phyloP scores from a whole-genome alignment of 139 green algal species.

The Coccomyxa sp. region DNA sequence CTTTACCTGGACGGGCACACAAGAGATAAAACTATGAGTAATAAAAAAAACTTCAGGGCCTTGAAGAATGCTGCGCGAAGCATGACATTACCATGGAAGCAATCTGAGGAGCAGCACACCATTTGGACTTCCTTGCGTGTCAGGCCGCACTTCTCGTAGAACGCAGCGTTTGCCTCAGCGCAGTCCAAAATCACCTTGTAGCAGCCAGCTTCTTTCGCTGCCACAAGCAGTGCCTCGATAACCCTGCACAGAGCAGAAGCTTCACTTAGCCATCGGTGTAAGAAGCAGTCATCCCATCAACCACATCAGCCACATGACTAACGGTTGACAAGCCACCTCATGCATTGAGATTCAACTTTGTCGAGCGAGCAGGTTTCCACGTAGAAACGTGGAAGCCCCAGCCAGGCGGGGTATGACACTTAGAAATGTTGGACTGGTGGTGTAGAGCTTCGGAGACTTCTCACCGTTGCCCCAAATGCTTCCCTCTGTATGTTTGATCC shows the following conservation, averaged over 20 bases:
- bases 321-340: too few relatives aligned
- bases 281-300: not conserved
- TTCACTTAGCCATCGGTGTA: not conserved
- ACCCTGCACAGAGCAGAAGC: slow-evolving; percentile 40
- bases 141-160: slow-evolving; percentile 91
- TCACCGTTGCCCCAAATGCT: slow-evolving; percentile 63
- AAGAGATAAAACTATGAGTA: not conserved
- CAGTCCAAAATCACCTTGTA: slow-evolving; percentile 98
- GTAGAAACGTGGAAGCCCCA: too few relatives aligned
- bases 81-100: not conserved
- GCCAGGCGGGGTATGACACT: too few relatives aligned
- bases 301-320: too few relatives aligned
- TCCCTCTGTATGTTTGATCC: slow-evolving; percentile 54
- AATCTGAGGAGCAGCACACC: not conserved
- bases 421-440: not conserved
- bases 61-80: not conserved
- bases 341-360: too few relatives aligned
- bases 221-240: slow-evolving; percentile 53
- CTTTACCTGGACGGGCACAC: not conserved
- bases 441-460: not conserved
- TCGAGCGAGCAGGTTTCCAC: too few relatives aligned
- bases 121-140: slow-evolving; percentile 56
- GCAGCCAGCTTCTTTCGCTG: slow-evolving; percentile 53
- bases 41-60: not conserved
- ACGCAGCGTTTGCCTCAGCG: slow-evolving; percentile 75